Evolutionary conservation across 2,329 filamentous ascomycete genomes (phyloP), one percentile per base, ranked within the genome.

Genomic region (Fusarium albidum): DNA sequence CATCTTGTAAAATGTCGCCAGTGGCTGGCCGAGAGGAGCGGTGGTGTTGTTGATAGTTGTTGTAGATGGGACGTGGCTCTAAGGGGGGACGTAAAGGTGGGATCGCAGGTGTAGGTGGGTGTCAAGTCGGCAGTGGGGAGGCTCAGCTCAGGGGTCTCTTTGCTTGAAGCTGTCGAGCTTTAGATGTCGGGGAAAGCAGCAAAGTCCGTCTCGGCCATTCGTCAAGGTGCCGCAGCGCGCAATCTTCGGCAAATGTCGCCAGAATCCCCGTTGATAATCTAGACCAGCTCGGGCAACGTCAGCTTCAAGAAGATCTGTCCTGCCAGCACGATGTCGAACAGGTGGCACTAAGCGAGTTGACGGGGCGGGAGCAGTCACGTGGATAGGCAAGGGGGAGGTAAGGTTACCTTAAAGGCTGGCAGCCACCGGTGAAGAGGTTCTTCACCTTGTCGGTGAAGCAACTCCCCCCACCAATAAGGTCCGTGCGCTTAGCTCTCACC

Each of bases 1-100:
- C 94, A 98, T 99, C 77, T 66, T 89, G 83, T 72, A 68, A 57
- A 57, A 52, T 37, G 48, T 59, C 42, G 56, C 52, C 62, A 57
- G 52, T 51, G 37, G 51, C 56, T 63, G 59, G 59, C 62, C 54
- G 55, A 64, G 51, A 48, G 52, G 54, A 32, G 55, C 55, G 40
- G 48, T 56, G 27, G 46, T 60, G 26, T 40, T 55, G 56, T 33
- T 55, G 49, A 41, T 63, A 49, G 52, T 60, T 63, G 61, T 67
- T 57, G 64, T 49, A 65, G 45, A 63, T 67, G 64, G 59, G 65
- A 68, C 59, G 65, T 68, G 63, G 65, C 59, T 65, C 63, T 49
- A 68, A 52, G 58, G 60, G 49, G 58, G 57, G 54, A 59, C 47
- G 57, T 56, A 49, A 59, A 61, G 56, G 57, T 60, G 59, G 53